phyloP scores from a whole-genome alignment of 1,139 yeast species.

The Protomyces pachydermus region DNA sequence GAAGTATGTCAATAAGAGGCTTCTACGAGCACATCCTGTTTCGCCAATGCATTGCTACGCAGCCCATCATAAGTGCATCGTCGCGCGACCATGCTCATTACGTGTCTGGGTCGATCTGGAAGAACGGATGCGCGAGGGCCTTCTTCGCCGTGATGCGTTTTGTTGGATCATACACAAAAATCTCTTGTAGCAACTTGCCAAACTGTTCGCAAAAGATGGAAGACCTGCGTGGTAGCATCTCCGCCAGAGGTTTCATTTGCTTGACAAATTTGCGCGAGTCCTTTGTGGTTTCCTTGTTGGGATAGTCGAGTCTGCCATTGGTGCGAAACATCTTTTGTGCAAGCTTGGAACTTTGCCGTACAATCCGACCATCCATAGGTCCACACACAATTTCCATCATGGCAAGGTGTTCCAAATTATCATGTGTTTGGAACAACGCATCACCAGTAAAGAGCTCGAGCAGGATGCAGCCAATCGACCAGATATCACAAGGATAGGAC shows the following conservation, averaged over 20 bases:
- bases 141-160: constrained; percentile 70
- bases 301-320: constrained; percentile 37
- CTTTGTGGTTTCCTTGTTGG: constrained; percentile 43
- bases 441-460: constrained; percentile 94
- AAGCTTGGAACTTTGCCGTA: constrained; percentile 19
- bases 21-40: too few species aligned
- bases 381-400: constrained; percentile 78
- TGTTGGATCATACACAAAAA: constrained; percentile 75
- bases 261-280: constrained; percentile 49
- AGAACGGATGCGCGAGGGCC: constrained; percentile 65
- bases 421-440: constrained; percentile 91
- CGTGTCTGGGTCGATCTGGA: neutral
- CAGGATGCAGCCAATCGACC: constrained; percentile 94
- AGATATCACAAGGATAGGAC: constrained; percentile 89
- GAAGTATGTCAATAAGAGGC: too few species aligned
- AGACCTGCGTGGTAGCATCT: constrained; percentile 27
- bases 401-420: constrained; percentile 87
- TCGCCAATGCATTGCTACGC: too few species aligned
- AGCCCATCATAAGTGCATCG: too few species aligned
- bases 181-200: constrained; percentile 58
- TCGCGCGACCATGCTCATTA: neutral
- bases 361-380: constrained; percentile 20
- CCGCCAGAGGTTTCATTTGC: constrained; percentile 40
- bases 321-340: constrained; percentile 32
- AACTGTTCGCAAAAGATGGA: constrained; percentile 45